Evolutionary conservation across 768 basidiomycete species (phyloP).

Genomic region (Trametes cingulata): DNA sequence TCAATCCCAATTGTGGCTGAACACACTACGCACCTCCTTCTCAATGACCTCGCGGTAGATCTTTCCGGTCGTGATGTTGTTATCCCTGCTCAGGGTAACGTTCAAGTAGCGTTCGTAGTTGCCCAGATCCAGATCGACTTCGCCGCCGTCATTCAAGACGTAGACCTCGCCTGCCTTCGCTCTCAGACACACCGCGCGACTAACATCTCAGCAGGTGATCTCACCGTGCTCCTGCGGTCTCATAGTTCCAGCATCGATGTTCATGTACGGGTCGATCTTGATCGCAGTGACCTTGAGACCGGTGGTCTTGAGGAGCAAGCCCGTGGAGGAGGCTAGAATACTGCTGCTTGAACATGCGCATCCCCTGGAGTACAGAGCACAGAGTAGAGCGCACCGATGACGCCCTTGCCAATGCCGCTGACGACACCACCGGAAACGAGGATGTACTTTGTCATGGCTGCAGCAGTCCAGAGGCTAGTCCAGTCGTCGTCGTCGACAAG

Average conservation of each 20-base stretch:
- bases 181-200: slow-evolving; percentile 7
- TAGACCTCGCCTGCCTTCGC: slow-evolving; percentile 82
- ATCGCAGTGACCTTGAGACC: slow-evolving; percentile 98
- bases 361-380: slow-evolving; percentile 8
- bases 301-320: slow-evolving; percentile 89
- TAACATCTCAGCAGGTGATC: slow-evolving; percentile 25
- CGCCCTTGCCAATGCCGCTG: slow-evolving; percentile 98
- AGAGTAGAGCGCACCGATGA: slow-evolving; percentile 77
- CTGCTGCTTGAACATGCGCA: slow-evolving; percentile 23
- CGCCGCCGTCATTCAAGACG: slow-evolving; percentile 96
- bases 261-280: slow-evolving; percentile 99
- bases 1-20: background rate
- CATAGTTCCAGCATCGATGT: slow-evolving; percentile 99
- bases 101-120: slow-evolving; percentile 99
- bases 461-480: slow-evolving; percentile 4
- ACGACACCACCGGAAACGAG: slow-evolving; percentile 96
- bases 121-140: slow-evolving; percentile 96
- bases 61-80: slow-evolving; percentile 99
- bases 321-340: slow-evolving; percentile 87
- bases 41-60: slow-evolving; percentile 97
- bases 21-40: slow-evolving; percentile 65
- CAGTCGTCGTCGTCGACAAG: slow-evolving; percentile 6
- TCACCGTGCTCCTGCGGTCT: slow-evolving; percentile 96
- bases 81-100: slow-evolving; percentile 89
- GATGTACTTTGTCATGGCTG: slow-evolving; percentile 90